These are phyloP conservation scores for Arachis hypogaea DNA, from an alignment of 306 rosid species.

Conservation along the genomic window DNA sequence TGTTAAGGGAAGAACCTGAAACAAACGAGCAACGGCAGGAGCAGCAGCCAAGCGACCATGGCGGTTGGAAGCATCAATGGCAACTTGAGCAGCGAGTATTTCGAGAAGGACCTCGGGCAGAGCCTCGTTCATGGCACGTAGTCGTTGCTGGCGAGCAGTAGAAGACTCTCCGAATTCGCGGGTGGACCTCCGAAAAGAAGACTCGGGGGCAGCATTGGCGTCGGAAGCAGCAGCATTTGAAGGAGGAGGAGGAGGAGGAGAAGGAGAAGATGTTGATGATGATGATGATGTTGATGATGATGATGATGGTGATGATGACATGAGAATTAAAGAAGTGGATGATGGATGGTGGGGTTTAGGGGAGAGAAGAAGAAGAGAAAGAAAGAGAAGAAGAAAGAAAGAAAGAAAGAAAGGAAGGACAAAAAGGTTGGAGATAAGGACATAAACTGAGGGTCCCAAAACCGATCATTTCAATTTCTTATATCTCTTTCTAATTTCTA, in stretches of 20 bases:
- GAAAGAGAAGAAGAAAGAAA: constrained; percentile 10
- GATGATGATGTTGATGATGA: constrained; percentile 51
- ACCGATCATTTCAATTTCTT: background rate
- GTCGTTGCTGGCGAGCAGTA: constrained; percentile 55
- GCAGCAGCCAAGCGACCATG: constrained; percentile 71
- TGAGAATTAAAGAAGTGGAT: constrained; percentile 53
- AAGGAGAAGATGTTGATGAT: constrained; percentile 39
- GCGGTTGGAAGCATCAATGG: constrained; percentile 63
- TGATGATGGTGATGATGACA: constrained; percentile 47
- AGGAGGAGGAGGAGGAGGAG: background rate
- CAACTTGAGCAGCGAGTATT: constrained; percentile 68
- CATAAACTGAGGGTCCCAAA: constrained; percentile 91
- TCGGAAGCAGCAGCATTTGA: constrained; percentile 40
- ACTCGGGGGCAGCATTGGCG: constrained; percentile 33
- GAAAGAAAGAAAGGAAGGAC: constrained; percentile 69
- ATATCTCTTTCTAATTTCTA: background rate
- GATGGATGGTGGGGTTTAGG: constrained; percentile 8
- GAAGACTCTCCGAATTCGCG: constrained; percentile 60
- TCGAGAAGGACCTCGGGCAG: constrained; percentile 78
- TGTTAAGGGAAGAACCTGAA: constrained; percentile 59
- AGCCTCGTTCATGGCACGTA: constrained; percentile 58
- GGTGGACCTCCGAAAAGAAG: background rate
- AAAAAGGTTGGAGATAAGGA: constrained; percentile 86
- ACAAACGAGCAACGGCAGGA: constrained; percentile 65
- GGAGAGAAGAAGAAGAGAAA: constrained; percentile 33